Evolutionary conservation across 345 rosid species (phyloP).

Genomic region (Populus pruinosa): DNA sequence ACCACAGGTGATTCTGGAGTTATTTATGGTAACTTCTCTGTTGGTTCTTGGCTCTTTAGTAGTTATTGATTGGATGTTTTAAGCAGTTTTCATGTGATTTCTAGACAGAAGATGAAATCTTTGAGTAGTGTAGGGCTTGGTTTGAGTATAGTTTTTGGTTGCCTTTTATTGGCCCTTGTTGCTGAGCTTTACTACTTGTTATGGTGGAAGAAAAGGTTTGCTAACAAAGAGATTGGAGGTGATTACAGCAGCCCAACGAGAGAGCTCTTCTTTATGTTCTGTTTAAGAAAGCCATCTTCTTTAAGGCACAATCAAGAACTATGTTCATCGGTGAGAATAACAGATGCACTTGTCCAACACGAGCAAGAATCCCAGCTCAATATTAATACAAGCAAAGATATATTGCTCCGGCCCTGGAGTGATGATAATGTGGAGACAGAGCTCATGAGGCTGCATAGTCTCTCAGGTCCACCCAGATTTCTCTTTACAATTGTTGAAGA

Average conservation of each 20-base stretch:
- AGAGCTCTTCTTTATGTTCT: slow-evolving; percentile 73
- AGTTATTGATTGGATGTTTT: not conserved
- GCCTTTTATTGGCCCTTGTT: slow-evolving; percentile 69
- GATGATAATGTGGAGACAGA: slow-evolving; percentile 49
- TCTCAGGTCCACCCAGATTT: slow-evolving; percentile 63
- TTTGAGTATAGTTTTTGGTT: slow-evolving; percentile 82
- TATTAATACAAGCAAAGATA: slow-evolving; percentile 38
- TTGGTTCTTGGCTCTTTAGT: not conserved
- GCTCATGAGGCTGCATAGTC: slow-evolving; percentile 46
- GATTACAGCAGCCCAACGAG: slow-evolving; percentile 67
- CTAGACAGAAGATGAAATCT: slow-evolving; percentile 62
- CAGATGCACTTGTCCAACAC: slow-evolving; percentile 29
- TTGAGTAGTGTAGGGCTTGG: slow-evolving; percentile 92
- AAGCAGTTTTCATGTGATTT: slow-evolving; percentile 7
- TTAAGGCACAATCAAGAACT: slow-evolving; percentile 35
- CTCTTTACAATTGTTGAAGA: slow-evolving; percentile 86
- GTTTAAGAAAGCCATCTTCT: slow-evolving; percentile 55
- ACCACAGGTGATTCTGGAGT: not conserved
- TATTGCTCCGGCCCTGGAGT: slow-evolving; percentile 36
- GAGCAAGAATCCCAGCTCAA: slow-evolving; percentile 31
- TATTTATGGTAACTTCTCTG: slow-evolving; percentile 8
- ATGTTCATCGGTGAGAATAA: slow-evolving; percentile 34
- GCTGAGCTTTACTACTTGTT: slow-evolving; percentile 86
- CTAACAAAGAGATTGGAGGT: slow-evolving; percentile 45
- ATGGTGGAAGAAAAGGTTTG: slow-evolving; percentile 79